phyloP scores from a whole-genome alignment of 495 filamentous ascomycete genomes.

The Pseudevernia furfuracea region DNA sequence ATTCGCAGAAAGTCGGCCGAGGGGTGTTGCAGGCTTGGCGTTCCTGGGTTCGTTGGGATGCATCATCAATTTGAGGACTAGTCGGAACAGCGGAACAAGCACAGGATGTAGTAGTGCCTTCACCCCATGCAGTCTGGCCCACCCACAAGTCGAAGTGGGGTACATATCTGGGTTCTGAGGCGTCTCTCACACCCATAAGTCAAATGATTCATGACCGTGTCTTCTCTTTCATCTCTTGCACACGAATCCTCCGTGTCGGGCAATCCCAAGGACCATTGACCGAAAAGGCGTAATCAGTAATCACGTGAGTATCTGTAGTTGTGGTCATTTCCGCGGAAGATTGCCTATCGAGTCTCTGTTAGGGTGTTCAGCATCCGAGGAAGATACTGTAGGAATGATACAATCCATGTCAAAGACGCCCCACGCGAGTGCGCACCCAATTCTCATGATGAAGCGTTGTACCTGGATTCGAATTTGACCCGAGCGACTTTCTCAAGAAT shows the following conservation, averaged over 20 bases:
- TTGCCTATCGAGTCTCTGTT: background rate
- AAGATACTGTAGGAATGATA: background rate
- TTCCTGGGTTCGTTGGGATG: background rate
- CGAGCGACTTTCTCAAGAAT: background rate
- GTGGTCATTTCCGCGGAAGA: background rate
- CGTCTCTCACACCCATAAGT: background rate
- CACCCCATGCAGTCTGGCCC: background rate
- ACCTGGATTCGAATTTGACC: background rate
- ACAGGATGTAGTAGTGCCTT: background rate
- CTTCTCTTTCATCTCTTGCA: background rate
- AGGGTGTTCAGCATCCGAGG: background rate
- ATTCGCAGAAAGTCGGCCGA: conserved; percentile 2
- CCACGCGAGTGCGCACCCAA: background rate
- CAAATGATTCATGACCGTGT: background rate
- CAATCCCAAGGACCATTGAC: background rate
- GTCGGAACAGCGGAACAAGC: background rate
- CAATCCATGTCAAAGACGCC: background rate
- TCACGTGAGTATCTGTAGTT: background rate
- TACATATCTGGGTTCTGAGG: background rate
- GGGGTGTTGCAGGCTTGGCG: conserved; percentile 1
- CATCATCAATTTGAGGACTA: background rate
- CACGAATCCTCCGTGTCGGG: background rate
- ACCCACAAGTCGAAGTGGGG: background rate
- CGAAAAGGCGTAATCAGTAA: background rate
- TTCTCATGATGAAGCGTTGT: background rate